Conservation (phyloP, 345 rosid genomes). For the Gynandropsis gynandra region DNA sequence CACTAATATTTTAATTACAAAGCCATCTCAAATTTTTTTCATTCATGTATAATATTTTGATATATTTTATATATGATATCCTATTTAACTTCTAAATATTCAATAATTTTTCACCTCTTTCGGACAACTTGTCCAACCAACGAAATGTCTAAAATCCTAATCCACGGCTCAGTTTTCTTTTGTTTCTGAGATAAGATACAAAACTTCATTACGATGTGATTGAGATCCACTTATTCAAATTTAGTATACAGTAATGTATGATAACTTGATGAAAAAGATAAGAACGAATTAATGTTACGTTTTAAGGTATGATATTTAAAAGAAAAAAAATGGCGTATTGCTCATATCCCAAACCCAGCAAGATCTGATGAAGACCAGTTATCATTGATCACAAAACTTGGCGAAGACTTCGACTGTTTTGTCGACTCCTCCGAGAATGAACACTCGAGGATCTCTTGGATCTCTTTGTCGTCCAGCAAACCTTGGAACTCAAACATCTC, state of each 20-base stretch:
- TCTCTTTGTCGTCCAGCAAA: constrained; percentile 38
- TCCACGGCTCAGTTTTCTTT: too few species aligned
- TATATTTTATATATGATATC: too few species aligned
- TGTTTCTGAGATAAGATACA: too few species aligned
- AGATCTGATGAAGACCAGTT: constrained; percentile 56
- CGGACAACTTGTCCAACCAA: too few species aligned
- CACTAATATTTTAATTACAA: too few species aligned
- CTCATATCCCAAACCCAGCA: constrained; percentile 38
- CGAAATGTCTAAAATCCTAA: too few species aligned
- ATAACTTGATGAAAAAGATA: constrained; percentile 22
- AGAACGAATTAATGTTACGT: constrained; percentile 18
- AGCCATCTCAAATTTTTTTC: too few species aligned
- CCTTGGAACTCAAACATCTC: constrained; percentile 27
- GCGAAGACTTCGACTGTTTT: constrained; percentile 32
- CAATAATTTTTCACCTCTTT: too few species aligned
- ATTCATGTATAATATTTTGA: too few species aligned
- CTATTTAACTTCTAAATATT: too few species aligned
- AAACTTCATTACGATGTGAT: constrained; percentile 2
- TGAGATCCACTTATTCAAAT: constrained; percentile 20
- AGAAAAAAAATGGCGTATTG: neutral
- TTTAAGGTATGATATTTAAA: constrained; percentile 4
- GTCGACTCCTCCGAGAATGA: constrained; percentile 28
- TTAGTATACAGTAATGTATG: constrained; percentile 25
- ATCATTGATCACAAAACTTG: constrained; percentile 33
- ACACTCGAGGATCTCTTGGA: constrained; percentile 33